Percentiles rank a stretch among this genome's conserved stretches.
phyloP scores from a whole-genome alignment of 2,329 filamentous ascomycete species.

The Aureobasidium mangrovei region DNA sequence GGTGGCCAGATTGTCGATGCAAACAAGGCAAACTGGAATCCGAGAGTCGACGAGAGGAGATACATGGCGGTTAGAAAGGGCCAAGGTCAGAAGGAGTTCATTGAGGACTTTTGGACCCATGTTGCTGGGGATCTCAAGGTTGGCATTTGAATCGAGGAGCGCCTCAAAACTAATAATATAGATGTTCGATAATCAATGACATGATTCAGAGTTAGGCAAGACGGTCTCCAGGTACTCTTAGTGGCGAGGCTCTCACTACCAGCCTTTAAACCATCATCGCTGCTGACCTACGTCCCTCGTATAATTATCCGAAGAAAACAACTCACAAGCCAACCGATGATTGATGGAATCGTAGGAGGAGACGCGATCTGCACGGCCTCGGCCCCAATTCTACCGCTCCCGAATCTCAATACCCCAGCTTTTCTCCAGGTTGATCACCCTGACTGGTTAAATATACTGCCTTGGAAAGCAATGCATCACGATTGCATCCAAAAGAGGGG shows the following conservation, averaged over 20 bases:
- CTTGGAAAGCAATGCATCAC: background rate
- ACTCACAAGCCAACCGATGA: background rate
- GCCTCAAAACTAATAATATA: too few relatives aligned
- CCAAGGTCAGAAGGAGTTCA: slow-evolving; percentile 36
- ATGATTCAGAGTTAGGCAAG: too few relatives aligned
- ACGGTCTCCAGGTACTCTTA: too few relatives aligned
- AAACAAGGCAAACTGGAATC: slow-evolving; percentile 63
- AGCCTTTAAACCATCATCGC: too few relatives aligned
- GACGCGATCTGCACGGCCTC: background rate
- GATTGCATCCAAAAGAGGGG: background rate
- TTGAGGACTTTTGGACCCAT: slow-evolving; percentile 42
- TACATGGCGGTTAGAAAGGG: slow-evolving; percentile 43
- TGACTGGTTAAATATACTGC: background rate
- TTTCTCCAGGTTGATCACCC: background rate
- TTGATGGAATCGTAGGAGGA: background rate
- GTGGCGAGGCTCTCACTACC: too few relatives aligned
- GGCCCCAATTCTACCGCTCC: slow-evolving; percentile 1
- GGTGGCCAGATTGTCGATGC: slow-evolving; percentile 64
- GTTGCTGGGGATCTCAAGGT: slow-evolving; percentile 39
- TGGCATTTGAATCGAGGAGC: slow-evolving; percentile 18
- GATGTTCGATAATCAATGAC: too few relatives aligned
- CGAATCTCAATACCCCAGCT: background rate
- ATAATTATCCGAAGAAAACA: too few relatives aligned
- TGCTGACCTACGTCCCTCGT: too few relatives aligned
- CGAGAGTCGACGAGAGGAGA: slow-evolving; percentile 47